These are phyloP conservation scores for Abortiporus biennis DNA, from an alignment of 1,284 basidiomycete genomes.

Conservation along the genomic window DNA sequence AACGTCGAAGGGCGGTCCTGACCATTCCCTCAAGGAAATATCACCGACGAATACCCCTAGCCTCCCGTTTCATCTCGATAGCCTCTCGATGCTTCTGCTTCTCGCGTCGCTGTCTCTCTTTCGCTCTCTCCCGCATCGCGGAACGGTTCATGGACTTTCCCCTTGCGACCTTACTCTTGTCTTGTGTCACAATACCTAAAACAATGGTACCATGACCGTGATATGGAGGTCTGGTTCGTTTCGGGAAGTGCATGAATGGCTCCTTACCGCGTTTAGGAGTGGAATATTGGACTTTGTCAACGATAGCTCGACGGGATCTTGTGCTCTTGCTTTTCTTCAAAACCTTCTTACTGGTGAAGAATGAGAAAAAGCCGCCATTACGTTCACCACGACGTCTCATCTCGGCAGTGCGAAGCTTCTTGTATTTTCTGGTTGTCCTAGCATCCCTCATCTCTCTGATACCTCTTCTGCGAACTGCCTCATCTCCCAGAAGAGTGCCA, in stretches of 20 bases:
- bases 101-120: conserved; percentile 11
- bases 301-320: conserved; percentile 7
- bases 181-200: conserved; percentile 14
- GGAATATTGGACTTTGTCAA: conserved; percentile 10
- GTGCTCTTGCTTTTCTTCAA: conserved; percentile 1
- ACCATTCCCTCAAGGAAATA: no score
- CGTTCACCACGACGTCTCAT: conserved; percentile 6
- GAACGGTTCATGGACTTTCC: conserved; percentile 5
- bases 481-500: conserved; percentile 63
- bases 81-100: conserved; percentile 17
- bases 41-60: no score
- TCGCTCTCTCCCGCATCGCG: conserved; percentile 8
- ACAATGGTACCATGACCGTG: conserved; percentile 19
- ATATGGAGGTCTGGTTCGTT: conserved; percentile 19
- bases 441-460: conserved; percentile 31
- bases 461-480: conserved; percentile 47
- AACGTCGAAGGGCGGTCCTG: no score
- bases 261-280: conserved; percentile 11
- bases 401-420: conserved; percentile 15
- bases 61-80: conserved; percentile 8
- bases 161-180: conserved; percentile 8
- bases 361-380: conserved; percentile 9
- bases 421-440: conserved; percentile 19
- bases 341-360: conserved; percentile 10
- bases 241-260: conserved; percentile 19